Evolutionary conservation across 1,284 basidiomycete species (phyloP).

Genomic region (Ceratobasidium sp.): DNA sequence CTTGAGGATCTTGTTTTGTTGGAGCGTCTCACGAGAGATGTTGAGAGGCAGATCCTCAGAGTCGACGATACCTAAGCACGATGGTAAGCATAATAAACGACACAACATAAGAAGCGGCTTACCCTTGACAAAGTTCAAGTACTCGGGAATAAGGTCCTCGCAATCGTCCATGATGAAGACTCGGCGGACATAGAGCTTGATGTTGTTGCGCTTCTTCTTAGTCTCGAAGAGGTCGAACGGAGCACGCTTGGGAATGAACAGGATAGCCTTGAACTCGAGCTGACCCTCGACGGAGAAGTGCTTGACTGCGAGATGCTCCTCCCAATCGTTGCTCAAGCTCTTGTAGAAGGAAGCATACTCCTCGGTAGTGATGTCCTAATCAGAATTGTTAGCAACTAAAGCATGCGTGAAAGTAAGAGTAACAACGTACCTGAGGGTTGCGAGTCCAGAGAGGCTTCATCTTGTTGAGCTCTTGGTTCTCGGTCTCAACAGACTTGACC

Average conservation of each 20-base stretch:
- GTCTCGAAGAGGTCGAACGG: constrained; percentile 99
- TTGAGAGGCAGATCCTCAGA: constrained; percentile 99
- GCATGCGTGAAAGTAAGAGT: background rate
- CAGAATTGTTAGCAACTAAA: background rate
- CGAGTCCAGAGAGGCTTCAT: constrained; percentile 99
- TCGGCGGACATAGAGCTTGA: constrained; percentile 99
- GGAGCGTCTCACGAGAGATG: constrained; percentile 99
- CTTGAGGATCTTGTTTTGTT: constrained; percentile 99
- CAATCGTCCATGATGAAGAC: constrained; percentile 99
- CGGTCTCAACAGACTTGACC: constrained; percentile 88
- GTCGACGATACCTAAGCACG: constrained; percentile 82
- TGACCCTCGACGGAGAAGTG: constrained; percentile 99
- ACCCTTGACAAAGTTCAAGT: constrained; percentile 99
- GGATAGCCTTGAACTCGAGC: constrained; percentile 99
- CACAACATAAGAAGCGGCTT: constrained; percentile 25
- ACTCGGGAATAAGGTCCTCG: constrained; percentile 99
- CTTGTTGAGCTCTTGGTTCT: constrained; percentile 99
- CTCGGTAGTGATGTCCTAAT: constrained; percentile 86
- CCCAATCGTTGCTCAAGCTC: constrained; percentile 99
- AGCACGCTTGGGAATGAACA: constrained; percentile 95
- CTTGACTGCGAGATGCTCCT: constrained; percentile 98
- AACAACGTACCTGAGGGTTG: constrained; percentile 68
- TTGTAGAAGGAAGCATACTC: constrained; percentile 99
- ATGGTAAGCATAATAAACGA: background rate
- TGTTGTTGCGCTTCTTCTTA: constrained; percentile 99